These are phyloP conservation scores for Fusarium globosum DNA, from an alignment of 2,329 filamentous ascomycete genomes.

Conservation along the genomic window DNA sequence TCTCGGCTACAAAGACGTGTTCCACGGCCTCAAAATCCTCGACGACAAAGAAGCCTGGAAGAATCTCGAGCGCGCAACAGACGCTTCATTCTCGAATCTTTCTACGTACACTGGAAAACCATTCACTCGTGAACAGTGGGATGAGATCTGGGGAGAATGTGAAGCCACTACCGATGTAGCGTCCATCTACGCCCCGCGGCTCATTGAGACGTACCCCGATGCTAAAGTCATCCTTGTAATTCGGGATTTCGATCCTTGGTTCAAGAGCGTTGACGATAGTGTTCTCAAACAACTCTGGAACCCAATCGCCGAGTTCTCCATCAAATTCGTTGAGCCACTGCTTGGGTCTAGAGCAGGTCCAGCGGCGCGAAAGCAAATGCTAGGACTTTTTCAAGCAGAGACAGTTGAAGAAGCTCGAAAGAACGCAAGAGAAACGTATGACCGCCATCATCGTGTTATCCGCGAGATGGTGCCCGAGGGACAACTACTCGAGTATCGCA, in stretches of 20 bases:
- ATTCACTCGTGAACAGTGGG: conserved; percentile 48
- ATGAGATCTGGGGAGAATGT: conserved; percentile 46
- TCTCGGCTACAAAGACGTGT: conserved; percentile 49
- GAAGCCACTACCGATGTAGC: conserved; percentile 49
- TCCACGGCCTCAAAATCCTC: conserved; percentile 46
- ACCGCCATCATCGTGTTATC: conserved; percentile 46
- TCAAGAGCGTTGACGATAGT: conserved; percentile 47
- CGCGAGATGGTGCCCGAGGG: conserved; percentile 42
- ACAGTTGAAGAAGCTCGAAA: conserved; percentile 36
- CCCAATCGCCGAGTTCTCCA: conserved; percentile 25
- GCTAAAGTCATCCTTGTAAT: conserved; percentile 50
- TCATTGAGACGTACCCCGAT: conserved; percentile 48
- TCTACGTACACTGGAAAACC: conserved; percentile 43
- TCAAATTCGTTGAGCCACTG: conserved; percentile 43
- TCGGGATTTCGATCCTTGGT: conserved; percentile 49
- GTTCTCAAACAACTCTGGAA: conserved; percentile 43
- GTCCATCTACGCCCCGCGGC: conserved; percentile 41
- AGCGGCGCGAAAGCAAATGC: conserved; percentile 42
- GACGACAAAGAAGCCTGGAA: conserved; percentile 40
- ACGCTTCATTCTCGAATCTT: conserved; percentile 45
- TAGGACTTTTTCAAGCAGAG: conserved; percentile 44
- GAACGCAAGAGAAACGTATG: conserved; percentile 42
- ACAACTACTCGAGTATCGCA: conserved; percentile 47
- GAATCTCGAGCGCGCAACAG: conserved; percentile 44
- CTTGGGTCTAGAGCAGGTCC: conserved; percentile 47